These are phyloP conservation scores for Chrysoporthe deuterocubensis DNA, from an alignment of 2,329 filamentous ascomycete genomes.

Conservation along the genomic window DNA sequence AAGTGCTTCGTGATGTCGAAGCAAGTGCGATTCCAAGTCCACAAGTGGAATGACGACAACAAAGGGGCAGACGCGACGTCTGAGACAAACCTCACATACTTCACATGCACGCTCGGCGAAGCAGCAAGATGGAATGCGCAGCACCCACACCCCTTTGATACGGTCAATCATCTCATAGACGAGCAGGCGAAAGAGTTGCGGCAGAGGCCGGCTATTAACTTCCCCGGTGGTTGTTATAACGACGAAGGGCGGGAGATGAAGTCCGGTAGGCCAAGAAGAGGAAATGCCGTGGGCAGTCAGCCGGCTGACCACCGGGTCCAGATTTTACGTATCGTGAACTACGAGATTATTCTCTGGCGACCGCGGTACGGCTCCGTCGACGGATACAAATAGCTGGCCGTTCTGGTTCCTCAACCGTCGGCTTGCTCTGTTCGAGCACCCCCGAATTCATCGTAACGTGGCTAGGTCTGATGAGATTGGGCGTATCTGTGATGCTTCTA, in stretches of 20 bases:
- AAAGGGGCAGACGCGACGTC: not conserved
- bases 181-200: slow-evolving; percentile 46
- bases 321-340: slow-evolving; percentile 39
- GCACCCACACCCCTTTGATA: slow-evolving; percentile 43
- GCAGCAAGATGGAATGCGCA: slow-evolving; percentile 44
- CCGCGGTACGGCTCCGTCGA: slow-evolving; percentile 23
- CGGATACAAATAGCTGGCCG: slow-evolving; percentile 24
- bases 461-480: slow-evolving; percentile 61
- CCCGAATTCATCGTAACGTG: slow-evolving; percentile 62
- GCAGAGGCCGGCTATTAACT: slow-evolving; percentile 43
- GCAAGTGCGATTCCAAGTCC: slow-evolving; percentile 18
- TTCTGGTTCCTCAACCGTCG: slow-evolving; percentile 40
- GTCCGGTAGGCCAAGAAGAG: slow-evolving; percentile 16
- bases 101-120: slow-evolving; percentile 64
- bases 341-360: slow-evolving; percentile 35
- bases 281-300: not conserved
- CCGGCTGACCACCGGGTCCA: not conserved
- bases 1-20: slow-evolving; percentile 12
- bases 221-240: slow-evolving; percentile 24
- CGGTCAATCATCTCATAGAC: slow-evolving; percentile 55
- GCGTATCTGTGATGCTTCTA: slow-evolving; percentile 59
- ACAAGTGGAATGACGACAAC: slow-evolving; percentile 10
- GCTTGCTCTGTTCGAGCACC: slow-evolving; percentile 60
- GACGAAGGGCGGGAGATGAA: slow-evolving; percentile 25
- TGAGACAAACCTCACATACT: slow-evolving; percentile 50